phyloP scores from a whole-genome alignment of 805 yeast species.

The Monosporozyma aerobia region DNA sequence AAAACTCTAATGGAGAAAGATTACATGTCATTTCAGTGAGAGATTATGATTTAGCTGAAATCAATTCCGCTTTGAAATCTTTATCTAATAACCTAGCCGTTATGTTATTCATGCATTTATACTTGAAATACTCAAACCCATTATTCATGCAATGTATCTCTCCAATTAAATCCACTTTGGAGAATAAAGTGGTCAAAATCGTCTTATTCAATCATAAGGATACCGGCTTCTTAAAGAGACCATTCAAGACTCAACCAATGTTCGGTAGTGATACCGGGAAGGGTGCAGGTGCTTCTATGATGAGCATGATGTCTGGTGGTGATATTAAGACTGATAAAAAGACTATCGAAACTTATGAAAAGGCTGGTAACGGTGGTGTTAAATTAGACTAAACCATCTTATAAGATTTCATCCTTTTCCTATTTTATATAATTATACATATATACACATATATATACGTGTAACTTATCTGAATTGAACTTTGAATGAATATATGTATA shows the following conservation, averaged over 20 bases:
- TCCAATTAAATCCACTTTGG: conserved; percentile 83
- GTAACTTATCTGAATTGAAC: neutral
- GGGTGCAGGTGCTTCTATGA: neutral
- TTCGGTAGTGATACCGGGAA: conserved; percentile 39
- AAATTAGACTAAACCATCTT: conserved; percentile 55
- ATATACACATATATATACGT: neutral
- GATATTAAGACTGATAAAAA: conserved; percentile 78
- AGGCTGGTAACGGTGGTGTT: conserved; percentile 77
- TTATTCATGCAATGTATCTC: conserved; percentile 88
- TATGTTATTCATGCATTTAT: conserved; percentile 97
- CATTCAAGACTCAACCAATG: conserved; percentile 82
- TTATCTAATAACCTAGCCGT: conserved; percentile 83
- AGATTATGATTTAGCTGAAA: conserved; percentile 88
- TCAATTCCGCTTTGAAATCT: conserved; percentile 70
- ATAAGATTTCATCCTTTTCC: neutral
- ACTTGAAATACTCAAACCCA: conserved; percentile 96
- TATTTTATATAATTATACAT: neutral
- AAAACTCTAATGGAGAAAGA: conserved; percentile 17
- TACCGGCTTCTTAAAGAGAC: conserved; percentile 87
- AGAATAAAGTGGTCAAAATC: conserved; percentile 83
- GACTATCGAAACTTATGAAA: conserved; percentile 75
- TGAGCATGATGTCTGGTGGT: conserved; percentile 17
- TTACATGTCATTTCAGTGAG: conserved; percentile 84
- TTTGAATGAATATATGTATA: too few relatives aligned
- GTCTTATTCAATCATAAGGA: conserved; percentile 73